phyloP scores from a whole-genome alignment of 352 stramenopile genomes.

The Phytopythium cucurbitacearum region DNA sequence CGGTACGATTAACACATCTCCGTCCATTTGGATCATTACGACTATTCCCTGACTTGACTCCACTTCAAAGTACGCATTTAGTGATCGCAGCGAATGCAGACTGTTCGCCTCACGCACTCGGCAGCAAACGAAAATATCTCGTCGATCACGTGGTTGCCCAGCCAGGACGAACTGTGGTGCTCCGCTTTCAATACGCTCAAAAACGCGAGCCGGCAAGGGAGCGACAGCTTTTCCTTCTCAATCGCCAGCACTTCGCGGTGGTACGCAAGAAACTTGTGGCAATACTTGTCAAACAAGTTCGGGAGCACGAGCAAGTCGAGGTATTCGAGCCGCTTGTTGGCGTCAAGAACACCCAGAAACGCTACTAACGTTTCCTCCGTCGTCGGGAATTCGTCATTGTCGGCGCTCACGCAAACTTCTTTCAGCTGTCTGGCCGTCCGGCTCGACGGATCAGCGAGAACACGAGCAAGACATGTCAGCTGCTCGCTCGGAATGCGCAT shows the following conservation, averaged over 20 bases:
- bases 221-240: conserved; percentile 23
- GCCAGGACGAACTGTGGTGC: conserved; percentile 6
- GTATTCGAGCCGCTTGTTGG: conserved; percentile 22
- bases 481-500: conserved; percentile 1
- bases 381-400: conserved; percentile 19
- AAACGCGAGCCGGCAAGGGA: conserved; percentile 17
- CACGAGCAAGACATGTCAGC: conserved; percentile 20
- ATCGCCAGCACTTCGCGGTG: conserved; percentile 20
- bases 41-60: no score
- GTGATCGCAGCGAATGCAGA: conserved; percentile 21
- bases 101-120: conserved; percentile 17
- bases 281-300: conserved; percentile 16
- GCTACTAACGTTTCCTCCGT: conserved; percentile 12
- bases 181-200: conserved; percentile 16
- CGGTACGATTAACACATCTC: no score
- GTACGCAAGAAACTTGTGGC: conserved; percentile 10
- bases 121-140: conserved; percentile 21
- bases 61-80: conserved; percentile 1
- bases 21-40: no score
- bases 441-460: conserved; percentile 11
- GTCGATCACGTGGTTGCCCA: conserved; percentile 17
- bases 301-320: conserved; percentile 19
- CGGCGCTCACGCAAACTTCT: conserved; percentile 20
- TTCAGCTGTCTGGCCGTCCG: conserved; percentile 12
- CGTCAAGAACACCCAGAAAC: conserved; percentile 16